These are phyloP conservation scores for Saxophila tyrrhenica DNA, from an alignment of 495 filamentous ascomycete species.

Conservation along the genomic window DNA sequence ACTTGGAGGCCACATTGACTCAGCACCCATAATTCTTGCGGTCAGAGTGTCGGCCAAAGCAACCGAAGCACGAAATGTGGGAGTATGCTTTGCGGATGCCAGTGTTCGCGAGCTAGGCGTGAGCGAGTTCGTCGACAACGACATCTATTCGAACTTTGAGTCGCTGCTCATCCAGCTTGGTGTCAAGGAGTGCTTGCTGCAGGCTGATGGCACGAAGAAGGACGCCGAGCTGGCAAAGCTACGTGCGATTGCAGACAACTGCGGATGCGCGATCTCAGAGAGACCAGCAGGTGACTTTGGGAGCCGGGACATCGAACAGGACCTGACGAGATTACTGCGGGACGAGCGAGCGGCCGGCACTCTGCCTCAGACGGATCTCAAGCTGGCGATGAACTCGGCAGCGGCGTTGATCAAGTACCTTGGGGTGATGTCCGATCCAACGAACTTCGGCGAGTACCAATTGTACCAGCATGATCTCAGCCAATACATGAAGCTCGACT, in stretches of 20 bases:
- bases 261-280: conserved; percentile 80
- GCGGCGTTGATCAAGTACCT: conserved; percentile 92
- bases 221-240: conserved; percentile 87
- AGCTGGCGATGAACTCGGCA: conserved; percentile 92
- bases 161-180: conserved; percentile 91
- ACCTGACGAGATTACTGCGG: conserved; percentile 72
- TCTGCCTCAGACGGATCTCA: conserved; percentile 84
- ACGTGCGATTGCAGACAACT: conserved; percentile 75
- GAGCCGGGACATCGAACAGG: conserved; percentile 90
- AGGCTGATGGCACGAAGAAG: conserved; percentile 62
- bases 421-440: conserved; percentile 76
- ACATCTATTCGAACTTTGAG: conserved; percentile 96
- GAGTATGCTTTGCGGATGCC: conserved; percentile 96
- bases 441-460: conserved; percentile 93
- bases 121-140: conserved; percentile 95
- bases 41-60: conserved; percentile 87
- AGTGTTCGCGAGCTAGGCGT: conserved; percentile 92
- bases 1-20: conserved; percentile 74
- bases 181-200: conserved; percentile 83
- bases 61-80: conserved; percentile 72
- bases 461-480: conserved; percentile 95
- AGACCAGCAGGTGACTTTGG: conserved; percentile 66
- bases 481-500: conserved; percentile 98
- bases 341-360: conserved; percentile 68
- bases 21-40: conserved; percentile 83